phyloP scores from a whole-genome alignment of 2,329 filamentous ascomycete genomes.

The Lithohypha guttulata region DNA sequence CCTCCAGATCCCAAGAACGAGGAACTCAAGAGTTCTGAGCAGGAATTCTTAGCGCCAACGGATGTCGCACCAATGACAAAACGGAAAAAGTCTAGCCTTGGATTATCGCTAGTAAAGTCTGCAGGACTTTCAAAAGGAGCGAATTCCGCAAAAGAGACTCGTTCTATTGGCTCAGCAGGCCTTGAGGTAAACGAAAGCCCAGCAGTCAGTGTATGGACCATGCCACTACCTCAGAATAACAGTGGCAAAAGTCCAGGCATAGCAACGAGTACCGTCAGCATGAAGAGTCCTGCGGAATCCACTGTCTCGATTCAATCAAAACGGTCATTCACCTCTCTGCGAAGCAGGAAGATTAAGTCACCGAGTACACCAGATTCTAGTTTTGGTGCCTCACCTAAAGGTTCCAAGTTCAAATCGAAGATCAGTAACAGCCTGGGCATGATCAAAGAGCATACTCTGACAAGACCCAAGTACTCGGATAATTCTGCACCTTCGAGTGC shows the following conservation, averaged over 20 bases:
- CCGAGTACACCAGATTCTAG: not conserved
- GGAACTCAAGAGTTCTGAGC: not conserved
- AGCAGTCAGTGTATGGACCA: not conserved
- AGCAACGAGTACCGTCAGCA: not conserved
- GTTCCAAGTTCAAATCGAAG: conserved; percentile 4
- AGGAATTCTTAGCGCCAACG: not conserved
- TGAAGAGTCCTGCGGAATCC: conserved; percentile 3
- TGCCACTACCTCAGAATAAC: not conserved
- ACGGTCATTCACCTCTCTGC: conserved; percentile 1
- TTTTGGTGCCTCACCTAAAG: not conserved
- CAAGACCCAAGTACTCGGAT: not conserved
- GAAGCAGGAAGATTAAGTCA: not conserved
- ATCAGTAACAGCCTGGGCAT: conserved; percentile 4
- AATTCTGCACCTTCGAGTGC: conserved; percentile 6
- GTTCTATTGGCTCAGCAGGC: not conserved
- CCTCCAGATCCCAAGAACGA: not conserved
- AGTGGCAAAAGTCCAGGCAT: conserved; percentile 5
- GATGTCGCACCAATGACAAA: not conserved
- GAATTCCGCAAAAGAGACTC: not conserved
- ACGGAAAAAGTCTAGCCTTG: not conserved
- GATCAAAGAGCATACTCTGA: conserved; percentile 5
- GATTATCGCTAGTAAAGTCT: not conserved
- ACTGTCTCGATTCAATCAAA: conserved; percentile 1
- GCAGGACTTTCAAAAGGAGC: not conserved
- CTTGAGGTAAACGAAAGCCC: conserved; percentile 1